Base-by-base conservation (phyloP, 768 basidiomycete genomes). In the Mycena amicta region DNA sequence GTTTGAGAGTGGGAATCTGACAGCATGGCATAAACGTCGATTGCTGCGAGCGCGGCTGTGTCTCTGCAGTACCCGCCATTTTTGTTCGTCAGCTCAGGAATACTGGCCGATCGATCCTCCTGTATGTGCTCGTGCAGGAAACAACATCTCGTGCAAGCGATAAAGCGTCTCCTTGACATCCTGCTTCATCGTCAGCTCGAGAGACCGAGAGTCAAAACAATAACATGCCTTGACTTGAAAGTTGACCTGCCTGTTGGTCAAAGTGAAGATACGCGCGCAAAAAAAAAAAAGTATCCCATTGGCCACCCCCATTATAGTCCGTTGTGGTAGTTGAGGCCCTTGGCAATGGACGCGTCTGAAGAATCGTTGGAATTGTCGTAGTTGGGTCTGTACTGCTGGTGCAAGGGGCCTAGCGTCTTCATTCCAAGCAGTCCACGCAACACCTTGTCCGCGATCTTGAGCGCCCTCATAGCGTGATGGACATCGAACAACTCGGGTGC, bases 241-340 rank as follows among this genome's bases (percentile, higher is more conserved):
- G n/a, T n/a, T n/a, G n/a, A n/a, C 92, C 93, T 16, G 79, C 83
- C 13, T 75, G 74, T 13, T 78, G 84, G 70, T 97, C 93, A 71
- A 98, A 98, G 70, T 92, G 74, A 45, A 98, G 81, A 73, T 93
- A 97, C 0, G 97, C 94, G 50, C 93, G 87, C 61, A 98, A 74
- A 82, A n/a, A n/a, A n/a, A n/a, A n/a, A n/a, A n/a, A 97, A 98
- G 77, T 94, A 98, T 3, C 97, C 97, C 43, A 93, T 75, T 13
- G 93, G 93, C 93, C 94, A 96, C 11, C 89, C 90, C 94, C 93
- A 97, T 69, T 95, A 92, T 3, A 93, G 93, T 18, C 93, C 93
- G 68, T 93, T 87, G 72, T 98, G 93, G 69, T 96, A 95, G 72
- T 98, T 99, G 75, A 91, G 77, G 1, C 97, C 97, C 70, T 98